Conservation (phyloP, 345 rosid genomes). For the Tarenaya hassleriana region DNA sequence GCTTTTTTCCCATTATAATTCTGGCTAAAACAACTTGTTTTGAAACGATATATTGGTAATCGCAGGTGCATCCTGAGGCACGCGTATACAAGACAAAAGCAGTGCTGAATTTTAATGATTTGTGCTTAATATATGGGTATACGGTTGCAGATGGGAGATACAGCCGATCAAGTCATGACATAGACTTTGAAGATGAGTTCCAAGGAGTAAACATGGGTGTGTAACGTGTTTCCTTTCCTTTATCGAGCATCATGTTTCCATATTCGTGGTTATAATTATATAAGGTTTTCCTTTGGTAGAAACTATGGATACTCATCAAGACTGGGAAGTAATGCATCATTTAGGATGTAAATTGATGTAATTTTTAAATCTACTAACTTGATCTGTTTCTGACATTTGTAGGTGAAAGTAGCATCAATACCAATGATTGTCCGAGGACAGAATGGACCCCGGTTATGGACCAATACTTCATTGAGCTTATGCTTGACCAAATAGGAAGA, state of each 20-base stretch:
- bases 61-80: constrained; percentile 70
- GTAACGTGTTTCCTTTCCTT: constrained; percentile 14
- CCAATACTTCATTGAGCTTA: constrained; percentile 60
- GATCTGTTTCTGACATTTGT: constrained; percentile 3
- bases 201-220: constrained; percentile 47
- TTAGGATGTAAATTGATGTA: too few species aligned
- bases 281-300: too few species aligned
- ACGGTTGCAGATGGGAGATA: constrained; percentile 86
- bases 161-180: constrained; percentile 81
- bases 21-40: not conserved
- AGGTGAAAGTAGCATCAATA: constrained; percentile 46
- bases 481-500: constrained; percentile 70
- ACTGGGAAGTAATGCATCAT: too few species aligned
- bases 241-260: too few species aligned
- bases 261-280: too few species aligned
- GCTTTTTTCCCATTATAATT: too few species aligned
- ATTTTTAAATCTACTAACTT: not conserved
- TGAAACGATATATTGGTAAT: constrained; percentile 14
- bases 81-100: constrained; percentile 66
- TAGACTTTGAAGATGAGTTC: constrained; percentile 61
- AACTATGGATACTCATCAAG: too few species aligned
- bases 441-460: constrained; percentile 78
- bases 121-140: constrained; percentile 73
- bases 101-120: constrained; percentile 55
- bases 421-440: constrained; percentile 51